Evolutionary conservation across 441 rosid genomes (phyloP).

Genomic region (Flueggea neowawraea): DNA sequence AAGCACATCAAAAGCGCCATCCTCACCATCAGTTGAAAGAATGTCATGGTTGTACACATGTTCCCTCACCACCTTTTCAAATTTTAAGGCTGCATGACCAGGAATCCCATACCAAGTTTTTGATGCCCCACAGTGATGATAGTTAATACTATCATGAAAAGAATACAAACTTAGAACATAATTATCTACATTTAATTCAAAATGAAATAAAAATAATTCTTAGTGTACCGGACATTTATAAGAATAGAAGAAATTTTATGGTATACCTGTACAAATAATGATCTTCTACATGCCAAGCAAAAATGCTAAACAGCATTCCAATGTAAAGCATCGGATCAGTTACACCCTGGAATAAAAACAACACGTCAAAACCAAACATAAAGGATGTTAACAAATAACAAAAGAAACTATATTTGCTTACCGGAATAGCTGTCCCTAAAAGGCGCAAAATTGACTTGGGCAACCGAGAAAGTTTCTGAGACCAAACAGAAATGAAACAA

Average conservation of each 20-base stretch:
- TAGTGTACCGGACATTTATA: background rate
- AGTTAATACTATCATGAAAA: conserved; percentile 70
- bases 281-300: conserved; percentile 99
- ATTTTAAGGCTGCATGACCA: conserved; percentile 85
- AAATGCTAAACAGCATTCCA: conserved; percentile 99
- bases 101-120: conserved; percentile 99
- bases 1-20: conserved; percentile 98
- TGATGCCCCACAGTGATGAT: conserved; percentile 99
- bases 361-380: background rate
- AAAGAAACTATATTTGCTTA: conserved; percentile 22
- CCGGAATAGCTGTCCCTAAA: conserved; percentile 85
- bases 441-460: conserved; percentile 90
- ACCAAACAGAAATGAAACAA: conserved; percentile 14
- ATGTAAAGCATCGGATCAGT: conserved; percentile 99
- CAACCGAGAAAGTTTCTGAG: conserved; percentile 77
- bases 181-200: too few relatives aligned
- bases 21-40: conserved; percentile 76
- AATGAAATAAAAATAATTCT: too few relatives aligned
- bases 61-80: conserved; percentile 91
- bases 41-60: conserved; percentile 81
- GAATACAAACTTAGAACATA: background rate
- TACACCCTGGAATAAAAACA: conserved; percentile 76
- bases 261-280: conserved; percentile 95
- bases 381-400: background rate
- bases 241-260: background rate